phyloP scores from a whole-genome alignment of 2,329 filamentous ascomycete species.

The Epichloe hybrida region DNA sequence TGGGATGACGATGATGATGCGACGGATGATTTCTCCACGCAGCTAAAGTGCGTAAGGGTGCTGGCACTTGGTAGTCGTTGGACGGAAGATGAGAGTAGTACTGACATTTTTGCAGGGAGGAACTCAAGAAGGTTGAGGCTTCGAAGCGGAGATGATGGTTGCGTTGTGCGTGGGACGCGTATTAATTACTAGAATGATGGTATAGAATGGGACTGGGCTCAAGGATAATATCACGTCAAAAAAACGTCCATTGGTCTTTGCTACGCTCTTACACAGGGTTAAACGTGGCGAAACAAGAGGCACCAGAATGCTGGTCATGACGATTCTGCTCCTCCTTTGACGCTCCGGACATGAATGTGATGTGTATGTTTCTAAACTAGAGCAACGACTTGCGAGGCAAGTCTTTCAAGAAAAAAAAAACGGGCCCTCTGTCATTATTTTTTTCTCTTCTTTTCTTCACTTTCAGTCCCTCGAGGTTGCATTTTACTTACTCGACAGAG shows the following conservation, averaged over 20 bases:
- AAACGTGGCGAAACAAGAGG: too few species aligned
- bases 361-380: not conserved
- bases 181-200: not conserved
- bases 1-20: conserved; percentile 99
- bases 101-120: conserved; percentile 46
- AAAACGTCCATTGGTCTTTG: not conserved
- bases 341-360: not conserved
- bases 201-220: not conserved
- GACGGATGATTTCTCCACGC: conserved; percentile 87
- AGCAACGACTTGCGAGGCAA: conserved; percentile 1
- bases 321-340: not conserved
- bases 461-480: not conserved
- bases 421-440: conserved; percentile 8
- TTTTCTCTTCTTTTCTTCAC: not conserved
- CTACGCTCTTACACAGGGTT: not conserved
- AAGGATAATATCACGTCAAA: not conserved
- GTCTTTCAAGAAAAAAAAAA: conserved; percentile 8
- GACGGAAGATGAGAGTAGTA: not conserved
- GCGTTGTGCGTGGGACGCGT: not conserved
- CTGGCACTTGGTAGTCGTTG: conserved; percentile 18
- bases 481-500: conserved; percentile 64
- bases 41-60: conserved; percentile 56
- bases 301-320: not conserved
- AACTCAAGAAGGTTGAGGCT: conserved; percentile 85
- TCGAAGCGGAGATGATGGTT: conserved; percentile 44